These are phyloP conservation scores for Venturia effusa DNA, from an alignment of 2,329 filamentous ascomycete species.

Conservation along the genomic window DNA sequence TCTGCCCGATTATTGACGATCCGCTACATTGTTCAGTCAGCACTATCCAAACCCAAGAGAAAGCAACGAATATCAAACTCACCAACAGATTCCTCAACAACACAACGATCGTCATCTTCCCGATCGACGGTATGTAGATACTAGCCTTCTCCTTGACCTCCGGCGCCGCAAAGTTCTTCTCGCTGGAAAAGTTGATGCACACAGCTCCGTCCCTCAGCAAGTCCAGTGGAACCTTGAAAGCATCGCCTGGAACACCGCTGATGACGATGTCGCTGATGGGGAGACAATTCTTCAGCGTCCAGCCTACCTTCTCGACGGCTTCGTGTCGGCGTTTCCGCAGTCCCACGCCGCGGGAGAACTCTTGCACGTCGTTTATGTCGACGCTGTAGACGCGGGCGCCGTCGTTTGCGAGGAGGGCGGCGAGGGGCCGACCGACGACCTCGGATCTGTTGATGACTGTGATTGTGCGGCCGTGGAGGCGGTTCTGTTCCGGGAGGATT, in stretches of 20 bases:
- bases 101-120: constrained; percentile 93
- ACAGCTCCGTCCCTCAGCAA: constrained; percentile 81
- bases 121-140: constrained; percentile 93
- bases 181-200: constrained; percentile 98
- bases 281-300: constrained; percentile 68
- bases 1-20: not conserved
- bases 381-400: constrained; percentile 93
- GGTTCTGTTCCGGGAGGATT: constrained; percentile 83
- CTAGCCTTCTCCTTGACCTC: constrained; percentile 91
- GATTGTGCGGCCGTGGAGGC: constrained; percentile 85
- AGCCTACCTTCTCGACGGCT: constrained; percentile 71
- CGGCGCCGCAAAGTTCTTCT: constrained; percentile 49
- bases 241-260: constrained; percentile 77
- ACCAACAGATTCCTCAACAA: constrained; percentile 81
- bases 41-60: not conserved
- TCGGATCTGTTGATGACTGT: constrained; percentile 95
- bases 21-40: not conserved
- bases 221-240: constrained; percentile 79
- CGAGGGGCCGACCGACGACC: constrained; percentile 86
- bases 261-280: constrained; percentile 91
- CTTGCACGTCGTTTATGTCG: constrained; percentile 81
- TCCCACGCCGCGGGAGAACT: constrained; percentile 83
- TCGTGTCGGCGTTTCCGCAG: constrained; percentile 79
- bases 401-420: constrained; percentile 89
- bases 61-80: constrained; percentile 12